These are phyloP conservation scores for Gaillardinia entomophila DNA, from an alignment of 805 yeast genomes.

Conservation along the genomic window DNA sequence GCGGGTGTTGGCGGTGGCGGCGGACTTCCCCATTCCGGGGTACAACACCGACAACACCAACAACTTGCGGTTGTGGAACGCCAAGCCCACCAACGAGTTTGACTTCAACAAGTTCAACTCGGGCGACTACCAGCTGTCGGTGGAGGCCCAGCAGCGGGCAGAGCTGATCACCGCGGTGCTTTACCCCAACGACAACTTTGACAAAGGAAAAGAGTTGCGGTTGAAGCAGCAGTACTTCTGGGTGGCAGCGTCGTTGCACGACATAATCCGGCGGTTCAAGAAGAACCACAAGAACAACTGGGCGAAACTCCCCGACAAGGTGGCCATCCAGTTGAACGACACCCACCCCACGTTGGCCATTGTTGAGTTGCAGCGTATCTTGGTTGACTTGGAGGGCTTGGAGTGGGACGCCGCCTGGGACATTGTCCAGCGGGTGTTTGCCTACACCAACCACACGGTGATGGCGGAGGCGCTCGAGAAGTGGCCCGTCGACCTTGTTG, in stretches of 20 bases:
- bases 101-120: conserved; percentile 86
- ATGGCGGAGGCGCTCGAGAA: conserved; percentile 93
- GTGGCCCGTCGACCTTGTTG: conserved; percentile 85
- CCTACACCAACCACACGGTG: conserved; percentile 93
- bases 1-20: conserved; percentile 82
- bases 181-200: conserved; percentile 91
- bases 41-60: conserved; percentile 77
- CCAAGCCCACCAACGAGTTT: conserved; percentile 84
- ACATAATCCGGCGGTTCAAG: conserved; percentile 83
- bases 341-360: conserved; percentile 92
- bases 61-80: conserved; percentile 85
- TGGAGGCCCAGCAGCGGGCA: conserved; percentile 78
- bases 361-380: conserved; percentile 81
- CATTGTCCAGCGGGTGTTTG: conserved; percentile 74
- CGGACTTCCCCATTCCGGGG: conserved; percentile 92
- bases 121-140: conserved; percentile 86
- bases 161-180: conserved; percentile 89
- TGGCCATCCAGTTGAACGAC: conserved; percentile 91
- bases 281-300: conserved; percentile 67
- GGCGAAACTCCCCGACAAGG: conserved; percentile 76
- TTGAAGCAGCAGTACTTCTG: conserved; percentile 94
- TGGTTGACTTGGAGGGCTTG: conserved; percentile 77
- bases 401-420: conserved; percentile 84
- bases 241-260: conserved; percentile 92
- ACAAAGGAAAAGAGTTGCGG: conserved; percentile 85